Base-by-base conservation (phyloP, 192 early-diverging fungal species). In the Jimgerdemannia flammicorona region DNA sequence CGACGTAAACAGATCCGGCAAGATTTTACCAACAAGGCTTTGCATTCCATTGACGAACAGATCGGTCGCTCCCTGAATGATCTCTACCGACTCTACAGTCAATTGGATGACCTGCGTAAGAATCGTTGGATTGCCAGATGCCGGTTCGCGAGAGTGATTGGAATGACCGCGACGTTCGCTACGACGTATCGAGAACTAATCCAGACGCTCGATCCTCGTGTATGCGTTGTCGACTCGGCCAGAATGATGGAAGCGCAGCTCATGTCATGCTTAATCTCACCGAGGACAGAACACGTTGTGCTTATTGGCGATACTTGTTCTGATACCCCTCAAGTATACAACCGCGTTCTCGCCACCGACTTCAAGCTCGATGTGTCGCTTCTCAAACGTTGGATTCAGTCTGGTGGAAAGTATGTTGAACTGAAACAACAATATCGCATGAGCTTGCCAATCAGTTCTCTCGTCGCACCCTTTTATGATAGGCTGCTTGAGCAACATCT, bases 121-220 rank as follows among this genome's bases (percentile, higher is more conserved):
- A 20, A 69, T 3, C 67, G 70, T 11, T 77, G 75, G 75, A 17
- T 40, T 3, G 63, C 67, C 10, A 59, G 64, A 2, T 69, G 75
- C 40, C 63, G 64, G 14, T 83, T 80, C 4, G 73, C 40, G n/a
- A 71, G 70, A 4, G 59, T 83, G 4, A 67, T 83, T 9, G 81
- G 78, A 3, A 80, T 83, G 72, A 83, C 81, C 1, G 43, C 76
- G 3, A 70, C 67, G 39, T 80, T 80, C 72, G 81, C 81, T 3
- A 41, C 70, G 3, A 19, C 68, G 3, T 54, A 77, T 70, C 79
- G 65, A 20, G 74, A 77, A 29, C 69, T 80, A 29, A 18, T 83
- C n/a, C 11, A 20, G 0, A 64, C 20, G 0, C 64, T 80, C 0
- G 69, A 43, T 40, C 79, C 81, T 0, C 70, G 69, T 44, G 70